Base-by-base conservation (phyloP, 495 filamentous ascomycete species). In the Aspergillus saccharolyticus region DNA sequence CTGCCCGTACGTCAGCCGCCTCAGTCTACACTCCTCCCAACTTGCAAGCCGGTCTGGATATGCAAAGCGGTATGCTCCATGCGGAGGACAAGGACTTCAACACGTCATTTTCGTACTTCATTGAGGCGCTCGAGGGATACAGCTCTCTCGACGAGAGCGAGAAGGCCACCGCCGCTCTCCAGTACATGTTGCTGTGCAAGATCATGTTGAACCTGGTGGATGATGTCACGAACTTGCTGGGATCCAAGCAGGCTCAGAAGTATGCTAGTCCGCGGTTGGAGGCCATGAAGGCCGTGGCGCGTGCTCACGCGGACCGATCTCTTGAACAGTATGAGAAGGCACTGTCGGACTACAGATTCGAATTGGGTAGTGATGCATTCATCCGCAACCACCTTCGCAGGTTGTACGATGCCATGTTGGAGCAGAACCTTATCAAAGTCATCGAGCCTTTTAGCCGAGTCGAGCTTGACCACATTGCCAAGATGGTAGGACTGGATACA, bases 131-230 rank as follows among this genome's bases (percentile, higher is more conserved):
- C 52, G 94, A 99, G 67, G 94, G 94, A 45, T 97, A 97, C 75
- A 91, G 90, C 72, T 85, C 89, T 7, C 90, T 96, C 68, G 94
- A 99, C 59, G 89, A 93, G 62, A 74, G 86, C 7, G 79, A 82
- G 57, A 87, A 90, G 72, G 94, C 94, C 5, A 93, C 91, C 9
- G 86, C 92, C 9, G 89, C 94, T 22, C 78, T 99, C 60, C 96
- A 99, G 75, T 99, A 99, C 81, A 97, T 99, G 95, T 81, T 99
- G 33, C 85, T 99, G 25, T 97, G 94, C 82, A 97, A 97, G 80
- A 95, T 99, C 77, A 97, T 99, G 94, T 80, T 97, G 60, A 99
- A 99, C 76, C 76, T 93, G 30, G 90, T 84, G 60, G 91, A 97
- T 78, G 94, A 99, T 74, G 93, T 99, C 67, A 92, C 91, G 74